A percentile compares a stretch with the other conserved stretches of the same genome.
Evolutionary conservation across 768 basidiomycete species (phyloP).

Genomic region (Naematelia encephala): DNA sequence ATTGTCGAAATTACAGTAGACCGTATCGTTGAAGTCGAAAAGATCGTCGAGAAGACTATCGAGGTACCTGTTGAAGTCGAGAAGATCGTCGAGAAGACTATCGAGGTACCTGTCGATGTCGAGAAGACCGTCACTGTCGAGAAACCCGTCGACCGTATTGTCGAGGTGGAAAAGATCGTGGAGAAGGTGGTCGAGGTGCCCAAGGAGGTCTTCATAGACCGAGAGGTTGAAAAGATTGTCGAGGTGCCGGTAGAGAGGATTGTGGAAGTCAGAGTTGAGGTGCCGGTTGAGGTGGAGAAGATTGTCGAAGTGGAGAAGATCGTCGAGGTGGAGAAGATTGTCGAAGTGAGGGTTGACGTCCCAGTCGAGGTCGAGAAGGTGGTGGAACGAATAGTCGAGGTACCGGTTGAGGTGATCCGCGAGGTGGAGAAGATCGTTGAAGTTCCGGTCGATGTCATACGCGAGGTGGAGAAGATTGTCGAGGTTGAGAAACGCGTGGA

Average conservation of each 20-base stretch:
- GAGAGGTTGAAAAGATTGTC: conserved; percentile 38
- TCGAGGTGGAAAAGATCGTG: conserved; percentile 35
- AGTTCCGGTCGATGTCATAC: conserved; percentile 16
- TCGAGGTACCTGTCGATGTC: conserved; percentile 36
- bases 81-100: conserved; percentile 28
- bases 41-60: conserved; percentile 22
- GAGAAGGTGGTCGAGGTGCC: conserved; percentile 41
- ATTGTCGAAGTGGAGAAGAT: conserved; percentile 17
- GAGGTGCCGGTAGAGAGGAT: conserved; percentile 29
- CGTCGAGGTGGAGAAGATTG: conserved; percentile 27
- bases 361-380: conserved; percentile 23
- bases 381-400: conserved; percentile 31
- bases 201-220: conserved; percentile 10
- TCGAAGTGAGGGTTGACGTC: conserved; percentile 35
- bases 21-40: conserved; percentile 20
- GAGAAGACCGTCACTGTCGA: conserved; percentile 36
- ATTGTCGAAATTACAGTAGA: conserved; percentile 43
- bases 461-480: conserved; percentile 23
- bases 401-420: conserved; percentile 39
- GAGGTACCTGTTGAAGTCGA: conserved; percentile 42
- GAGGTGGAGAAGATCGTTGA: conserved; percentile 40
- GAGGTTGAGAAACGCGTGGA: conserved; percentile 49
- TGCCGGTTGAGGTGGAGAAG: conserved; percentile 31
- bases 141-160: conserved; percentile 29
- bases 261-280: conserved; percentile 29